Evolutionary conservation across 1,139 yeast species (phyloP), one percentile per base, ranked within the genome.

Genomic region (Pichia sp.): DNA sequence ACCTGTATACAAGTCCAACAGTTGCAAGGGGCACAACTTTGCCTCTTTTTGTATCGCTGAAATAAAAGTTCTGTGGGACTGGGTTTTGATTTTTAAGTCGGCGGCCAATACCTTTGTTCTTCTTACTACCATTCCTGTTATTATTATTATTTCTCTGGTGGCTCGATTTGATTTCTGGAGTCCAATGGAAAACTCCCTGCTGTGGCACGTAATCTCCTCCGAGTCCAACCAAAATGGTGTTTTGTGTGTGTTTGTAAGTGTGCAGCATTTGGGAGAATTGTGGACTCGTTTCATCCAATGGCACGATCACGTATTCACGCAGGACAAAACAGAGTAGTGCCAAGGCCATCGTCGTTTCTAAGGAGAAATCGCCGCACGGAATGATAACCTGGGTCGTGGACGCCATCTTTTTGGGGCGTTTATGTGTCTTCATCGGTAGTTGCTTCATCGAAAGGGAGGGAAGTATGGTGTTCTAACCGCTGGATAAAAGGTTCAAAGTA

Each of bases 1-100:
- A 96, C 72, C 90, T 92, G 77, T 86, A 93, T 38, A 93, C 81
- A 57, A 93, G 77, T 29, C 99, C 99, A 26, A 98, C 97, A 55
- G 96, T 86, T 16, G 95, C 85, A 60, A 93, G 77, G 68, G 88
- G 90, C 51, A 67, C 95, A 84, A 52, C 11, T 31, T 47, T 43
- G 29, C 51, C 26, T 26, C 53, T 32, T 38, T 13, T 38, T 2
- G 51, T 30, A 42, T 54, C 49, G 30, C 50, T 54, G 13, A 54
- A 54, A 44, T 50, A 50, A 2, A 36, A 5, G 11, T 31, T 31
- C 11, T 31, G 34, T 36, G 40, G 40, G n/a, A 5, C n/a, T 36
- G 40, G 34, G 11, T 31, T 5, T 31, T 46, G 36, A 40, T 48
- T 36, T 45, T 31, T 6, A 11, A 26, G 16, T 36, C 8, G 23